Base-by-base conservation (phyloP, 2,329 filamentous ascomycete genomes). In the Aquanectria penicillioides region DNA sequence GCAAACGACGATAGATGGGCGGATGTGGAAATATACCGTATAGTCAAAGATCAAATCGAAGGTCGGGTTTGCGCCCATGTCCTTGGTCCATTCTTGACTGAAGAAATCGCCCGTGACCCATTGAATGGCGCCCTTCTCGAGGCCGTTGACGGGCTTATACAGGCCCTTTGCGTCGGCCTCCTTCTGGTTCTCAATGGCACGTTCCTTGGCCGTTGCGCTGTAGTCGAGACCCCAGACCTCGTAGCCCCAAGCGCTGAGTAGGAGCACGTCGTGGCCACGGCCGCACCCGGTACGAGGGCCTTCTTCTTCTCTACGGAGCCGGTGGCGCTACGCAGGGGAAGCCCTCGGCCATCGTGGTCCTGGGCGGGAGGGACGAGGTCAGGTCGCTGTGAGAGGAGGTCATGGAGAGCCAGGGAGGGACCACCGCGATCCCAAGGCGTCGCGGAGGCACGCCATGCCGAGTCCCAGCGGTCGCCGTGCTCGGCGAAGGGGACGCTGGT, bases 231-330 rank as follows among this genome's bases (percentile, higher is more conserved):
- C 93, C 68, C 86, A 88, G 2, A 88, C 87, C 75, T 96, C 89
- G 72, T 91, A 95, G 1, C 93, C 93, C 69, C 89, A 86, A 9
- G 86, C 86, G 46, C 88, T 85, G 38, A 97, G 82, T 31, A 97
- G 80, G 9, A 92, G 80, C 2, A 93, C 90, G 76, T 97, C 93
- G 70, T 95, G 90, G 5, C 93, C 93, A 41, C 86, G 84, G 0
- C 93, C 93, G 74, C 93, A 97, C 5, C 92, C 93, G 0, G 91
- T 0, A 97, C 89, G 8, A 96, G 79, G 1, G 89, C 92, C 29
- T 67, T 72, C 29, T 67, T 65, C 43, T 69, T 70, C 43, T 66
- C 46, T 33, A 71, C 66, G 34, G 61, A 58, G 46, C 70, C 67
- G 29, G 58, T 31, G 22, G 62, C 48, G 28, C 69, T 61, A 26